Percentiles rank a stretch among this genome's conserved stretches.
Conservation (phyloP, 768 basidiomycete genomes). For the Tylopilus sp. region DNA sequence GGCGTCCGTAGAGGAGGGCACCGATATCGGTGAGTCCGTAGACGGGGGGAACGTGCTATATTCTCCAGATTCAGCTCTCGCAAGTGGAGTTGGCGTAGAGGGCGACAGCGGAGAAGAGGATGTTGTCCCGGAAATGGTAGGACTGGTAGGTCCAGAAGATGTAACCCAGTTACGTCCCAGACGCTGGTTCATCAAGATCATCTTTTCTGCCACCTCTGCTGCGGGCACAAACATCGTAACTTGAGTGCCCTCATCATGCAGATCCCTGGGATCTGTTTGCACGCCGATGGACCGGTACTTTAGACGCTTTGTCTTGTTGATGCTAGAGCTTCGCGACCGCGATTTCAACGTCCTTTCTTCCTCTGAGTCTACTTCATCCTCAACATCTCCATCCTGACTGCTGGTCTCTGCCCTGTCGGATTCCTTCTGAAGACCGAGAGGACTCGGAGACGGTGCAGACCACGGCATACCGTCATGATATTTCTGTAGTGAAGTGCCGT, state of each 20-base stretch:
- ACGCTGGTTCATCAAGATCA: constrained; percentile 20
- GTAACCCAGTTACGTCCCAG: constrained; percentile 20
- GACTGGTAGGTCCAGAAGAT: constrained; percentile 5
- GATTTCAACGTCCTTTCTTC: constrained; percentile 36
- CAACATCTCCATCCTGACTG: constrained; percentile 81
- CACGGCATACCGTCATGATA: constrained; percentile 63
- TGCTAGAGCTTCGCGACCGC: constrained; percentile 36
- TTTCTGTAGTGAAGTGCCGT: constrained; percentile 71
- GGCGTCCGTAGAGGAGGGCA: constrained; percentile 47
- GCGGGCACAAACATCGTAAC: constrained; percentile 33
- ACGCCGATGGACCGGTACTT: constrained; percentile 65
- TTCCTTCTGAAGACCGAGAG: constrained; percentile 28
- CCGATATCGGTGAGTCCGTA: constrained; percentile 53
- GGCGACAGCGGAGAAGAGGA: background rate
- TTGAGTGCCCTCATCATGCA: constrained; percentile 58
- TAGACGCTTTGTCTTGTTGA: constrained; percentile 15
- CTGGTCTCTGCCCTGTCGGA: constrained; percentile 54
- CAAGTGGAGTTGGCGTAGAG: constrained; percentile 6
- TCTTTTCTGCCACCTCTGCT: constrained; percentile 19
- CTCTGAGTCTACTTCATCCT: constrained; percentile 64
- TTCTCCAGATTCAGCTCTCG: constrained; percentile 7
- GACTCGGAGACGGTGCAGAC: constrained; percentile 38
- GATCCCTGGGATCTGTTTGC: constrained; percentile 61
- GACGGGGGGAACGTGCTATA: constrained; percentile 26
- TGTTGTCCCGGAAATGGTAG: background rate